A percentile compares a stretch with the other conserved stretches of the same genome.
Conservation (phyloP, 1,284 basidiomycete genomes). For the Ceratobasidium sp. region DNA sequence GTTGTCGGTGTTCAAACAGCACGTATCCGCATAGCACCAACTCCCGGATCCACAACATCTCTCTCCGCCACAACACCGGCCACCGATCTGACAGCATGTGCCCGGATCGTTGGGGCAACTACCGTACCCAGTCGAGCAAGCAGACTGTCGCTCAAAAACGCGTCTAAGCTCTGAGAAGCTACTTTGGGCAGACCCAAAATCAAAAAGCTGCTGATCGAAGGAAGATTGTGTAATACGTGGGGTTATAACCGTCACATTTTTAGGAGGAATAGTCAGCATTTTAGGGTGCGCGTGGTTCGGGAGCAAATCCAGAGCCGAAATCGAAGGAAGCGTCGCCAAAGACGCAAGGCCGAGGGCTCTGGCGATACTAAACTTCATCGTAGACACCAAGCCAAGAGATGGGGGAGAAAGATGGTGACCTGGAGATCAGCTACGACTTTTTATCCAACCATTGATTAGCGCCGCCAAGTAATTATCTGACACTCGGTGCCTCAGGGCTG, state of each 20-base stretch:
- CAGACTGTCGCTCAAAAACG: slow-evolving; percentile 2
- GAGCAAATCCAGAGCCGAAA: slow-evolving; percentile 10
- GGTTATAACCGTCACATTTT: slow-evolving; percentile 27
- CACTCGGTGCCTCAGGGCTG: not conserved
- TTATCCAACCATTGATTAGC: not conserved
- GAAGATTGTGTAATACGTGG: not conserved
- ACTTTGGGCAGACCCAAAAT: slow-evolving; percentile 32
- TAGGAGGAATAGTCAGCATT: not conserved
- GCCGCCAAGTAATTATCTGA: not conserved
- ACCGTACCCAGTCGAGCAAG: slow-evolving; percentile 12
- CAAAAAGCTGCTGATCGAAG: slow-evolving; percentile 20
- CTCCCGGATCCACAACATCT: slow-evolving; percentile 10
- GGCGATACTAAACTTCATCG: slow-evolving; percentile 4
- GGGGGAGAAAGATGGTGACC: not conserved
- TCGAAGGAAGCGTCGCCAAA: not conserved
- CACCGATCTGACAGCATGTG: slow-evolving; percentile 16
- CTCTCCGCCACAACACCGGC: slow-evolving; percentile 19
- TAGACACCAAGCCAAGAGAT: not conserved
- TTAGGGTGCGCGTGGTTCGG: slow-evolving; percentile 6
- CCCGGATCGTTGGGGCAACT: slow-evolving; percentile 16
- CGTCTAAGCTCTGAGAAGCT: slow-evolving; percentile 20
- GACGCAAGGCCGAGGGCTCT: not conserved
- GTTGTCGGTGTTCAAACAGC: not conserved
- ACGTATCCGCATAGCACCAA: slow-evolving; percentile 17
- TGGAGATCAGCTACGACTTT: not conserved